Evolutionary conservation across 2,329 filamentous ascomycete species (phyloP).

Genomic region (Arthrobotrys conoides): DNA sequence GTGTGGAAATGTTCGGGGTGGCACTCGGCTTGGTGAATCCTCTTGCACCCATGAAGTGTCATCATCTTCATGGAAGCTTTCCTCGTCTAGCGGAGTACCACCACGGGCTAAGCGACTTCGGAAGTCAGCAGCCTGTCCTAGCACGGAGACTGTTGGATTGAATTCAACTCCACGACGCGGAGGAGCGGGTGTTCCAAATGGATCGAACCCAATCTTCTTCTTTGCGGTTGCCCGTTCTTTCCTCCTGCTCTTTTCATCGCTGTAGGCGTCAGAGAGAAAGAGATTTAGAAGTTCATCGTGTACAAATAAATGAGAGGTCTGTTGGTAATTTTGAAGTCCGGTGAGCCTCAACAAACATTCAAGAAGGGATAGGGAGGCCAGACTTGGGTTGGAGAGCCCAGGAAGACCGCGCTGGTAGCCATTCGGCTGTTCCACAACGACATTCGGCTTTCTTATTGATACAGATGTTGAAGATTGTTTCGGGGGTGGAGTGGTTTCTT

Average conservation of each 20-base stretch:
- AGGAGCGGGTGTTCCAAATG: slow-evolving; percentile 62
- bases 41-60: slow-evolving; percentile 59
- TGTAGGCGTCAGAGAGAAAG: slow-evolving; percentile 73
- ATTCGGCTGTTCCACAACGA: slow-evolving; percentile 69
- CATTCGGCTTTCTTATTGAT: slow-evolving; percentile 43
- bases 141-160: slow-evolving; percentile 48
- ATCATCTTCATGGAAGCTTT: slow-evolving; percentile 57
- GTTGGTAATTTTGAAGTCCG: slow-evolving; percentile 91
- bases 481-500: slow-evolving; percentile 59
- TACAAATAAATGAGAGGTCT: slow-evolving; percentile 88
- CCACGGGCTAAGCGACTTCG: slow-evolving; percentile 48
- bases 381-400: slow-evolving; percentile 70
- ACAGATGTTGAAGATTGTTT: slow-evolving; percentile 53
- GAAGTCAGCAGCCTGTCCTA: slow-evolving; percentile 54
- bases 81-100: slow-evolving; percentile 50
- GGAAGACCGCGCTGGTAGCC: slow-evolving; percentile 72
- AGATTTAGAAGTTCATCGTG: slow-evolving; percentile 90
- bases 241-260: slow-evolving; percentile 56
- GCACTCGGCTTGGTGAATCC: slow-evolving; percentile 55
- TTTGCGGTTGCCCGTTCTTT: slow-evolving; percentile 63
- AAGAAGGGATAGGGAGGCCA: slow-evolving; percentile 81
- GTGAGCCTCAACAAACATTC: slow-evolving; percentile 90
- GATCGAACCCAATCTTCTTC: slow-evolving; percentile 64
- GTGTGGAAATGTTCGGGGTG: slow-evolving; percentile 46
- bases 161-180: slow-evolving; percentile 55